A percentile compares a stretch with the other conserved stretches of the same genome.
These are phyloP conservation scores for Passiflora organensis DNA, from an alignment of 345 rosid genomes.

Conservation along the genomic window DNA sequence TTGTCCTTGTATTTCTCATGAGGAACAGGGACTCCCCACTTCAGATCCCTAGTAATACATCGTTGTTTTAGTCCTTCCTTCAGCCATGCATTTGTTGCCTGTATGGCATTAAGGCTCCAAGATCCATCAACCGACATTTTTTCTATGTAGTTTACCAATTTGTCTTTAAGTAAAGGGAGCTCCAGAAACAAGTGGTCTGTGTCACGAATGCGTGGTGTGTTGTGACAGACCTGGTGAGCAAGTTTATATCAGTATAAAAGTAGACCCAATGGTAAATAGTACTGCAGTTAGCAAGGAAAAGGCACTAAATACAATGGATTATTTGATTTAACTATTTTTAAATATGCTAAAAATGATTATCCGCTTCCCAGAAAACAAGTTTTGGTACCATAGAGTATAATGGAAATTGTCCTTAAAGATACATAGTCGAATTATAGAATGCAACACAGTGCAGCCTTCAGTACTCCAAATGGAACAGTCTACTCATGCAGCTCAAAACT, in stretches of 20 bases:
- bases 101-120: constrained; percentile 97
- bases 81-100: constrained; percentile 84
- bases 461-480: no score
- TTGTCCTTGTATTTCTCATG: constrained; percentile 60
- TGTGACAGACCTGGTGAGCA: constrained; percentile 54
- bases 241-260: background rate
- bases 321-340: no score
- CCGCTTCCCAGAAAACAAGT: no score
- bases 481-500: no score
- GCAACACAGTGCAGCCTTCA: no score
- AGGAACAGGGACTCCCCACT: constrained; percentile 99
- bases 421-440: no score
- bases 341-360: no score
- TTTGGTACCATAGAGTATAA: no score
- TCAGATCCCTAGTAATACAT: constrained; percentile 94
- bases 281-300: no score
- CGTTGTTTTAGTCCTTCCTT: constrained; percentile 78
- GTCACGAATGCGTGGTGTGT: constrained; percentile 56
- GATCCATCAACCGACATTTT: constrained; percentile 68
- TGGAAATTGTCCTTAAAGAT: no score
- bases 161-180: constrained; percentile 77
- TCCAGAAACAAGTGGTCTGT: constrained; percentile 90
- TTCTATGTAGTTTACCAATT: constrained; percentile 59
- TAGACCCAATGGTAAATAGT: background rate
- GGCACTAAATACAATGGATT: no score